phyloP scores from a whole-genome alignment of 2,329 filamentous ascomycete genomes.

The Pseudogymnoascus sp. region DNA sequence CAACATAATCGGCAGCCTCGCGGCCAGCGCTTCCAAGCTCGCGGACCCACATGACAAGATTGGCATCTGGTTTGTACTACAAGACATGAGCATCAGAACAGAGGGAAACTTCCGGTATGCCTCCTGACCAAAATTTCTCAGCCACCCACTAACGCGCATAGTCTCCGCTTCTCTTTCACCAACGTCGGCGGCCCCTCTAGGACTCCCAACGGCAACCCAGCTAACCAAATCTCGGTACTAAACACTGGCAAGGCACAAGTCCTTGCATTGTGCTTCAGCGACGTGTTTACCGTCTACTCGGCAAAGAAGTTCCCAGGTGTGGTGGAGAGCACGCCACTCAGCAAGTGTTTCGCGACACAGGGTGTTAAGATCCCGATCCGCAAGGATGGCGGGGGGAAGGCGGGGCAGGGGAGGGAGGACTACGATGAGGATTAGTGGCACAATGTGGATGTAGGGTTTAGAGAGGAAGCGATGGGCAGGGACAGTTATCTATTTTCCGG shows the following conservation, averaged over 20 bases:
- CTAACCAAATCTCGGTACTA: constrained; percentile 41
- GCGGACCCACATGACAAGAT: constrained; percentile 71
- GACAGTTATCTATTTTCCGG: neutral
- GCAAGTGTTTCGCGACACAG: constrained; percentile 86
- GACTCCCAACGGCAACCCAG: constrained; percentile 29
- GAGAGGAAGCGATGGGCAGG: neutral
- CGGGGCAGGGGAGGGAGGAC: neutral
- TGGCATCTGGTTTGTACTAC: constrained; percentile 94
- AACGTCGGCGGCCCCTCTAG: constrained; percentile 59
- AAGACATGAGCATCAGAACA: constrained; percentile 88
- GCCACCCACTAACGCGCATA: constrained; percentile 24
- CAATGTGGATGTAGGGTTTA: neutral
- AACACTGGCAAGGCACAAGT: constrained; percentile 74
- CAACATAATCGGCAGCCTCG: constrained; percentile 87
- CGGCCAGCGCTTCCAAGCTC: constrained; percentile 80
- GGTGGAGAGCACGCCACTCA: constrained; percentile 83
- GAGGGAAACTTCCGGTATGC: constrained; percentile 82
- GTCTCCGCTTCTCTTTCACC: constrained; percentile 67
- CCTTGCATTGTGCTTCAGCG: constrained; percentile 77
- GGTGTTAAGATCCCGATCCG: constrained; percentile 96
- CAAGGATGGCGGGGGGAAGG: constrained; percentile 57
- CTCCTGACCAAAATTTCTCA: neutral
- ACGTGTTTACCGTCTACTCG: constrained; percentile 86
- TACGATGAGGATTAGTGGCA: constrained; percentile 3
- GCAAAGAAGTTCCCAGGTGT: constrained; percentile 98